These are phyloP conservation scores for Diaporthe citri DNA, from an alignment of 2,329 filamentous ascomycete genomes.

Conservation along the genomic window DNA sequence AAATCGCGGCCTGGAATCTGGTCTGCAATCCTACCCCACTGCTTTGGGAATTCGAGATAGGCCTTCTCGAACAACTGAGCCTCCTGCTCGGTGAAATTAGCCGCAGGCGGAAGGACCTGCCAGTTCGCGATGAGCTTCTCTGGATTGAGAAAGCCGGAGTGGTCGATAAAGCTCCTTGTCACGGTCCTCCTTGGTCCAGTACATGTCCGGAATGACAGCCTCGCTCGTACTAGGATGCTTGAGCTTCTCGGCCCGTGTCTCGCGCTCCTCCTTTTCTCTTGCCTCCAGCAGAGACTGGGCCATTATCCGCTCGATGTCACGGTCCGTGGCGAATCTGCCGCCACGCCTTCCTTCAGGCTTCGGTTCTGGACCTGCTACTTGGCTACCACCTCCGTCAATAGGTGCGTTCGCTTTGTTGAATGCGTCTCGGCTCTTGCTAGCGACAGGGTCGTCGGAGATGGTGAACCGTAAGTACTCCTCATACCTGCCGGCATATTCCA, in stretches of 20 bases:
- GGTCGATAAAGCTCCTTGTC: constrained; percentile 73
- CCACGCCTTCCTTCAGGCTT: constrained; percentile 68
- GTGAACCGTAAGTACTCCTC: constrained; percentile 67
- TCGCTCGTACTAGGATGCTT: constrained; percentile 75
- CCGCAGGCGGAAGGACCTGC: constrained; percentile 78
- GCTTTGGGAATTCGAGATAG: constrained; percentile 83
- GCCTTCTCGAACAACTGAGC: constrained; percentile 78
- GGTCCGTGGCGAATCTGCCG: constrained; percentile 75
- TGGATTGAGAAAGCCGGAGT: constrained; percentile 73
- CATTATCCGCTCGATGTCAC: constrained; percentile 78
- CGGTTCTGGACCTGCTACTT: constrained; percentile 58
- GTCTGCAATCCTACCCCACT: constrained; percentile 83
- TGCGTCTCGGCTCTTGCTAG: constrained; percentile 67
- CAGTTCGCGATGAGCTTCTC: constrained; percentile 77
- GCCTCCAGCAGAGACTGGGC: constrained; percentile 79
- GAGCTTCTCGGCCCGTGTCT: constrained; percentile 73
- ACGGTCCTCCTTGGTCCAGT: constrained; percentile 72
- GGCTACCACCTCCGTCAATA: constrained; percentile 41
- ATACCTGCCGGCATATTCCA: constrained; percentile 62
- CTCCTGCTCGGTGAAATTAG: constrained; percentile 82
- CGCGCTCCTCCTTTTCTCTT: constrained; percentile 77
- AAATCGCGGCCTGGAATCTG: constrained; percentile 77
- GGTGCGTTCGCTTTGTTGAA: constrained; percentile 58
- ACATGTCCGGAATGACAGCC: constrained; percentile 79
- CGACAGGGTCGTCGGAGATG: constrained; percentile 66